Percentiles rank a stretch among this genome's conserved stretches.
These are phyloP conservation scores for Lippia alba DNA, from an alignment of 305 asterid species.

Conservation along the genomic window DNA sequence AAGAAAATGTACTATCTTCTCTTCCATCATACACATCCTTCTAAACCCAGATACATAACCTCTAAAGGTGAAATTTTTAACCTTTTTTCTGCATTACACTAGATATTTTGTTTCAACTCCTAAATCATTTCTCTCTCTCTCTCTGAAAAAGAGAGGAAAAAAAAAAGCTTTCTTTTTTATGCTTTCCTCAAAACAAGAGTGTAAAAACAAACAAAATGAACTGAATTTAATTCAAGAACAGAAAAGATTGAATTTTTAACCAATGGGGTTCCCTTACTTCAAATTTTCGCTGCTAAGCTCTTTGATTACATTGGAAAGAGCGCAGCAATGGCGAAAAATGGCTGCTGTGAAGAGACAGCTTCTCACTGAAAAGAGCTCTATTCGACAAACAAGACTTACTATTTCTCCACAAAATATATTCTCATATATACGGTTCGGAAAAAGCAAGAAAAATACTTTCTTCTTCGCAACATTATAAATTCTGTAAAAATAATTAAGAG, in stretches of 20 bases:
- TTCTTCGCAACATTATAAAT: slow-evolving; percentile 17
- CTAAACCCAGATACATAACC: slow-evolving; percentile 31
- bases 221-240: neutral
- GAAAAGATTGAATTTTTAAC: neutral
- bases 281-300: neutral
- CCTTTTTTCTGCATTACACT: slow-evolving; percentile 26
- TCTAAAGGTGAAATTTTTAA: slow-evolving; percentile 37
- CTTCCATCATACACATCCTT: slow-evolving; percentile 33
- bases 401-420: slow-evolving; percentile 27
- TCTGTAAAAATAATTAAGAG: neutral
- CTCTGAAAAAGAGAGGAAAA: slow-evolving; percentile 12
- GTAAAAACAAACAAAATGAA: slow-evolving; percentile 2
- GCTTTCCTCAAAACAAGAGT: neutral
- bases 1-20: slow-evolving; percentile 36
- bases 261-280: slow-evolving; percentile 19
- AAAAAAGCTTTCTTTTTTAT: slow-evolving; percentile 2
- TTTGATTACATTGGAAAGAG: neutral
- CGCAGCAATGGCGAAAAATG: slow-evolving; percentile 33
- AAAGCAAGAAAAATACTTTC: slow-evolving; percentile 4
- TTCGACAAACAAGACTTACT: slow-evolving; percentile 46
- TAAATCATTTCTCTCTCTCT: slow-evolving; percentile 31
- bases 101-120: slow-evolving; percentile 32
- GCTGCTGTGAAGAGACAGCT: slow-evolving; percentile 49
- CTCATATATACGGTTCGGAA: slow-evolving; percentile 1
- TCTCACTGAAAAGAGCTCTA: slow-evolving; percentile 35